phyloP scores from a whole-genome alignment of 345 rosid species.

The Durio zibethinus region DNA sequence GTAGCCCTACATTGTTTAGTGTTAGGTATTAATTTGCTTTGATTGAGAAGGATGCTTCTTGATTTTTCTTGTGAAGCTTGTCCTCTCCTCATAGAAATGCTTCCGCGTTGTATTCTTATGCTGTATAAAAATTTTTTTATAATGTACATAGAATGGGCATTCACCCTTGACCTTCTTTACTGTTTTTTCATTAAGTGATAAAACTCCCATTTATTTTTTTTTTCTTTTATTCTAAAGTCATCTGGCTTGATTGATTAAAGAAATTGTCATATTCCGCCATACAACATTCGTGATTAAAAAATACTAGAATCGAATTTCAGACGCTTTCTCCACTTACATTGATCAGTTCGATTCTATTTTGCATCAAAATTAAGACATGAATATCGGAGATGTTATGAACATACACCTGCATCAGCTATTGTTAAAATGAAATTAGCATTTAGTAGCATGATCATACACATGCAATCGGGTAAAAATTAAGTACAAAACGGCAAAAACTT shows the following conservation, averaged over 20 bases:
- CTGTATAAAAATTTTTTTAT: not conserved
- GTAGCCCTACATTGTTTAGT: not conserved
- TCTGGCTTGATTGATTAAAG: not conserved
- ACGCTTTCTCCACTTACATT: not conserved
- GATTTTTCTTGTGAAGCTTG: conserved; percentile 21
- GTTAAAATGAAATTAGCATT: not conserved
- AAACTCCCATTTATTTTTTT: not conserved
- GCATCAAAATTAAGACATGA: too few relatives aligned
- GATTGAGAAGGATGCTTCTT: conserved; percentile 24
- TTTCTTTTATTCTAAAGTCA: not conserved
- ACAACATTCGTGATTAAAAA: not conserved
- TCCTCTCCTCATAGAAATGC: conserved; percentile 9
- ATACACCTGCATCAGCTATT: not conserved
- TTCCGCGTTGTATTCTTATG: conserved; percentile 15
- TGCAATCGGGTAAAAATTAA: not conserved
- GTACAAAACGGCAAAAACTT: not conserved
- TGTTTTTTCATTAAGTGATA: too few relatives aligned
- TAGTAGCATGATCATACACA: not conserved
- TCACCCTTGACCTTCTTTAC: not conserved
- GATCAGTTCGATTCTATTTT: not conserved
- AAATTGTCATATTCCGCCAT: not conserved
- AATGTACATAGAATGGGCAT: conserved; percentile 20
- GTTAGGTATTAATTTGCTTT: not conserved
- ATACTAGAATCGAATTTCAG: not conserved
- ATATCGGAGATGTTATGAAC: too few relatives aligned